Evolutionary conservation across 83 land plant species (phyloP).

Genomic region (Picea mariana): DNA sequence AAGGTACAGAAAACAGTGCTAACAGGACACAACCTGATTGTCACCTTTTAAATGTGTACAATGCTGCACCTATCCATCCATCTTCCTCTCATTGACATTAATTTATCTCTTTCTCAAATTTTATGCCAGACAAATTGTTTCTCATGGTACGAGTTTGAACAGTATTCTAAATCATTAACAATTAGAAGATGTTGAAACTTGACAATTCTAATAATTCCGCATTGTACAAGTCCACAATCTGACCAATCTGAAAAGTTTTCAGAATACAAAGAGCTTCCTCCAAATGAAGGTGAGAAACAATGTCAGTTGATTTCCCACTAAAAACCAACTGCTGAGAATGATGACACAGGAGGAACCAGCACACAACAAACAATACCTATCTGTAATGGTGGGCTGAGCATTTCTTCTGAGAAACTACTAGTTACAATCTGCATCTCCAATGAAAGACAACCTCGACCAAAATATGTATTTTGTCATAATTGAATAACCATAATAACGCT

Average conservation of each 20-base stretch:
- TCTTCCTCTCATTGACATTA: no score
- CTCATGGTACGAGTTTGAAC: no score
- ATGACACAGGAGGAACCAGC: background rate
- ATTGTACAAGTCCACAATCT: background rate
- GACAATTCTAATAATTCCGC: background rate
- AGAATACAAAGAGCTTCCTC: background rate
- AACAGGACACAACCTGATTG: no score
- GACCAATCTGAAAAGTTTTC: background rate
- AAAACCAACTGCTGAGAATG: background rate
- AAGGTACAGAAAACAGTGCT: no score
- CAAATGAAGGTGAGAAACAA: background rate
- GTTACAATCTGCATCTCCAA: background rate
- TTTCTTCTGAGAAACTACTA: background rate
- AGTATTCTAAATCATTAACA: no score
- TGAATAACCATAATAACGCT: background rate
- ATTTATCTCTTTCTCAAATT: no score
- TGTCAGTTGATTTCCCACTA: background rate
- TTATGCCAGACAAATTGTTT: no score
- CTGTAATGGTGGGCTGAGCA: background rate
- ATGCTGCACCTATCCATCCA: no score
- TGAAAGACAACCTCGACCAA: background rate
- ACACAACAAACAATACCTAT: background rate
- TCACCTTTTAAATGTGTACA: no score
- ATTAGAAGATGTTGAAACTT: background rate
- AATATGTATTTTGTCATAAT: background rate